Base-by-base conservation (phyloP, 352 stramenopile species). In the Blastocystis sp. region DNA sequence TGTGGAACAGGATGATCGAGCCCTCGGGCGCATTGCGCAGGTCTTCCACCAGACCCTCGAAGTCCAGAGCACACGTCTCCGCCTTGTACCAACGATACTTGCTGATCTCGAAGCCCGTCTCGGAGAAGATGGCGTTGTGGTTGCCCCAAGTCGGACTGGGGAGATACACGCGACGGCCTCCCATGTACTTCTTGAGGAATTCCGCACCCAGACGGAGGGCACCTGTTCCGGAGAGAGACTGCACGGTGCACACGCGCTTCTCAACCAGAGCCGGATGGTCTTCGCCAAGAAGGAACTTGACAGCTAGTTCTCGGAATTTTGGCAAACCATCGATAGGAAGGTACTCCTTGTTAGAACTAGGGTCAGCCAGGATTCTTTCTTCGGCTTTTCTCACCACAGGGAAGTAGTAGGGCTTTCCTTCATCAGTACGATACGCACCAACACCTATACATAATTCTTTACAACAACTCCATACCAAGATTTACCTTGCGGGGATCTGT, bases 111-210 rank as follows among this genome's bases (percentile, higher is more conserved):
- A 93, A 55, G 20, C 92, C 92, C 11, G 69, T 81, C 56, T 92
- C 79, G n/a, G 70, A 18, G 63, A 92, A 91, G 91, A 98, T 96
- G 53, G 92, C 93, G 79, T 96, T 95, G 92, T 98, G 95, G 93
- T 98, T 98, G 90, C 93, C 94, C 95, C 95, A 98, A 70, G 95
- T 98, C 56, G 94, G 94, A 92, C 96, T 96, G 41, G 95, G 94
- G 78, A 98, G 91, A 92, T 96, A 96, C 70, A 97, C 93, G 13
- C 93, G 93, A 56, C 92, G 95, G 90, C 90, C 91, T 3, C 53
- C 65, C 26, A 64, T 92, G 78, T 97, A 97, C 90, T 94, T 94
- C 81, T 91, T 63, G 79, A 97, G 94, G 90, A 98, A 97, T 90
- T 98, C 94, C 30, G 93, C 94, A 7, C 92, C 94, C 30, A 98